phyloP scores from a whole-genome alignment of 2,329 filamentous ascomycete species.

The Talaromyces islandicus region DNA sequence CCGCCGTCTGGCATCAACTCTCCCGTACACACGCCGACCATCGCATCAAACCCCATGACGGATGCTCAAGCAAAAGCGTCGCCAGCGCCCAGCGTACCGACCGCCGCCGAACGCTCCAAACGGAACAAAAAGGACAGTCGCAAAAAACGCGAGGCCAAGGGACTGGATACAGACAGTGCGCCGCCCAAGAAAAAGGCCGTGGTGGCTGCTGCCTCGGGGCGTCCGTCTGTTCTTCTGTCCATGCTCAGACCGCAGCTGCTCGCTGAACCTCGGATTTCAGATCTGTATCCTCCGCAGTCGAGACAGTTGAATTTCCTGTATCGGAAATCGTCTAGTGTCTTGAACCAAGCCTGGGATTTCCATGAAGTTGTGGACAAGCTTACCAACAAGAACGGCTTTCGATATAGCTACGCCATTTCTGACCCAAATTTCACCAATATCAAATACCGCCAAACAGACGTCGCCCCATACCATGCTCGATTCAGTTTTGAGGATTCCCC shows the following conservation, averaged over 20 bases:
- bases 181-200: constrained; percentile 30
- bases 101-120: constrained; percentile 30
- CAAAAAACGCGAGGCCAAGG: constrained; percentile 40
- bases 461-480: constrained; percentile 72
- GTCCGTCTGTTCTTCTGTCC: constrained; percentile 31
- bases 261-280: constrained; percentile 33
- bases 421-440: constrained; percentile 83
- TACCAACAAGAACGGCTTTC: constrained; percentile 66
- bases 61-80: constrained; percentile 28
- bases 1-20: constrained; percentile 34
- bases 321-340: constrained; percentile 28
- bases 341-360: constrained; percentile 34
- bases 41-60: constrained; percentile 19
- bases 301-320: constrained; percentile 35
- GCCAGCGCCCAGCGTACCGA: constrained; percentile 25
- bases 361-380: constrained; percentile 44
- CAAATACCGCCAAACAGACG: constrained; percentile 84
- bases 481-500: constrained; percentile 92
- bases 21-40: constrained; percentile 22
- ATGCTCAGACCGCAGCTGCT: constrained; percentile 36
- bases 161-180: constrained; percentile 30
- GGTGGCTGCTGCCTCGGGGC: constrained; percentile 23
- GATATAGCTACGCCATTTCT: constrained; percentile 85
- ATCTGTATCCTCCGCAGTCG: constrained; percentile 31
- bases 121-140: constrained; percentile 39